phyloP scores from a whole-genome alignment of 2,329 filamentous ascomycete genomes.

The Pseudocercospora ulei region DNA sequence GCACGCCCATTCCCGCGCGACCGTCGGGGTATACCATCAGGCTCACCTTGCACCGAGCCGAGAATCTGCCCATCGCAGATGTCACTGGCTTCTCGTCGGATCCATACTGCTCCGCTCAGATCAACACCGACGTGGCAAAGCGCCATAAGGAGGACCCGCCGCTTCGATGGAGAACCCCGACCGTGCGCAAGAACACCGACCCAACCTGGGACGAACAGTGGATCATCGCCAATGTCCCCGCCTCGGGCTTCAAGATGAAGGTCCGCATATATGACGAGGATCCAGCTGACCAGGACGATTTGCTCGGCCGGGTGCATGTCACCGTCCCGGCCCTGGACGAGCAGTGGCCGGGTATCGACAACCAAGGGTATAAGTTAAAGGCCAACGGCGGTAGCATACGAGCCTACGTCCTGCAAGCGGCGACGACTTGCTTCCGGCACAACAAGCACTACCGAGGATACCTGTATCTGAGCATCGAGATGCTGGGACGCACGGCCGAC shows the following conservation, averaged over 20 bases:
- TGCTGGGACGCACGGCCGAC: conserved; percentile 64
- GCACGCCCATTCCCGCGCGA: conserved; percentile 63
- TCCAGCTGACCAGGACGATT: conserved; percentile 72
- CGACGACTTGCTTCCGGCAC: conserved; percentile 54
- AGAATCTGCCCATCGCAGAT: conserved; percentile 74
- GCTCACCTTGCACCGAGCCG: conserved; percentile 72
- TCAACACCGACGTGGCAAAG: conserved; percentile 59
- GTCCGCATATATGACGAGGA: conserved; percentile 87
- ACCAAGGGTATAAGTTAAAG: conserved; percentile 60
- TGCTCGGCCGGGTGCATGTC: conserved; percentile 75
- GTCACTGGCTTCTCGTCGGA: conserved; percentile 68
- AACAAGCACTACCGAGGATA: conserved; percentile 58
- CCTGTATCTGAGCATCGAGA: conserved; percentile 62
- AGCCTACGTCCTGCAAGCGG: conserved; percentile 64
- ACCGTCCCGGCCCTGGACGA: conserved; percentile 51
- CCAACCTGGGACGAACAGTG: conserved; percentile 78
- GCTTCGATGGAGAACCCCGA: conserved; percentile 64
- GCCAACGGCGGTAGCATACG: conserved; percentile 81
- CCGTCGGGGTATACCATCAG: conserved; percentile 68
- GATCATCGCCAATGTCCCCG: conserved; percentile 78
- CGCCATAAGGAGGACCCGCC: conserved; percentile 79
- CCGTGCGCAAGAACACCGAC: conserved; percentile 59
- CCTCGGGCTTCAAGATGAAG: conserved; percentile 72
- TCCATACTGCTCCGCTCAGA: conserved; percentile 68
- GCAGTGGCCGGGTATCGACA: conserved; percentile 58